phyloP scores from a whole-genome alignment of 1,284 basidiomycete species.

The Puccinia horiana region DNA sequence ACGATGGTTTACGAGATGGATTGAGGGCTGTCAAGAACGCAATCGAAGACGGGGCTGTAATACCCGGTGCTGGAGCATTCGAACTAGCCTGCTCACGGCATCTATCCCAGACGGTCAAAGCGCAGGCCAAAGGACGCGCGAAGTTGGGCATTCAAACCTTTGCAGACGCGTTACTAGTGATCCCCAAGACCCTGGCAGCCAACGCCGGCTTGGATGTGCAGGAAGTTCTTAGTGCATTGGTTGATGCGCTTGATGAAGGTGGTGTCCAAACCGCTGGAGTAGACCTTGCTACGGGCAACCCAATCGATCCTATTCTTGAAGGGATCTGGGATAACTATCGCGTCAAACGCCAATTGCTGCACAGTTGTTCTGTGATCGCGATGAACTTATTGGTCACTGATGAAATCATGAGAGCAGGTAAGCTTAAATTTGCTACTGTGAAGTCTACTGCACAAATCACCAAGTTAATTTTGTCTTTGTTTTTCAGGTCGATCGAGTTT shows the following conservation, averaged over 20 bases:
- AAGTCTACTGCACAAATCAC: not conserved
- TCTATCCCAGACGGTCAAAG: slow-evolving; percentile 73
- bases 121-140: slow-evolving; percentile 85
- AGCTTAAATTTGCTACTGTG: slow-evolving; percentile 49
- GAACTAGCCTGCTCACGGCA: slow-evolving; percentile 90
- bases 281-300: slow-evolving; percentile 89
- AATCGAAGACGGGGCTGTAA: slow-evolving; percentile 81
- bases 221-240: slow-evolving; percentile 86
- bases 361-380: slow-evolving; percentile 91
- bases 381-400: slow-evolving; percentile 73
- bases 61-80: slow-evolving; percentile 96
- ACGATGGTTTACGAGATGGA: slow-evolving; percentile 94
- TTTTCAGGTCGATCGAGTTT: slow-evolving; percentile 47
- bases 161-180: slow-evolving; percentile 88
- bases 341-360: slow-evolving; percentile 97
- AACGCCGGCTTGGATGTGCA: slow-evolving; percentile 98
- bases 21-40: slow-evolving; percentile 96
- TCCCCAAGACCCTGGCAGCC: slow-evolving; percentile 93
- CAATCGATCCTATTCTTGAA: slow-evolving; percentile 90
- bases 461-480: not conserved
- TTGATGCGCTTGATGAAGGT: slow-evolving; percentile 80
- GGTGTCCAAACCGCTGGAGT: slow-evolving; percentile 69
- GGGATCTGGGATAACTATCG: slow-evolving; percentile 99
- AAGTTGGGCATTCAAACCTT: slow-evolving; percentile 98
- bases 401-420: slow-evolving; percentile 69